Base-by-base conservation (phyloP, 306 rosid species). In the Adenanthera pavonina region DNA sequence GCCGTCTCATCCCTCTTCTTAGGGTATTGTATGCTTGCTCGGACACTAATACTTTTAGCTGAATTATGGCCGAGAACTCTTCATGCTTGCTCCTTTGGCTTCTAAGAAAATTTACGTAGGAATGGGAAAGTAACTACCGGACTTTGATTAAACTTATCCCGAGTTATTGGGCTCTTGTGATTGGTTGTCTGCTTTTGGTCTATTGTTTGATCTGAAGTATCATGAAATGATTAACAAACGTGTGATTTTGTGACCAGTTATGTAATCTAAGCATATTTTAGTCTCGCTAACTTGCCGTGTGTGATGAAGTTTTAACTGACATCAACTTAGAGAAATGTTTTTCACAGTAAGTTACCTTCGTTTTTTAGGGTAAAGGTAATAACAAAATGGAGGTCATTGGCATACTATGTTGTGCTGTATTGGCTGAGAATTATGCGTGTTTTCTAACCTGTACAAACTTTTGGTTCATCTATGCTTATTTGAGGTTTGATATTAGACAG, bases 1-100 rank as follows among this genome's bases (percentile, higher is more conserved):
- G 72, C 25, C 96, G 98, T 65, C 94, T 93, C 79, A 88, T 95
- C 75, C 98, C 98, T 82, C 92, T 86, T 30, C 95, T 93, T 30
- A 88, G 91, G 85, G 97, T 95, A 69, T 34, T 62, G 6, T 69
- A n/a, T 44, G 53, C 74, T 44, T 44, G 25, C 53, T 69, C 53
- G 10, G 11, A 20, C 77, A 8, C 36, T 53, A 17, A 10, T 6
- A 17, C 12, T n/a, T 44, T 69, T 47, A 49, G 7, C 46, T 15
- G 44, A 52, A 8, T 52, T 16, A 3, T 17, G 54, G 15, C 36
- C 8, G 34, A 41, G 7, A 16, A 68, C 15, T 8, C 19, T 12
- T 43, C 36, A 11, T 61, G 8, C 38, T 11, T 30, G 0, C 17
- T 54, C 38, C 41, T 60, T 73, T 20, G 33, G 17, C 78, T 67